These are phyloP conservation scores for Thermochaetoides dissita DNA, from an alignment of 2,329 filamentous ascomycete species.

Conservation along the genomic window DNA sequence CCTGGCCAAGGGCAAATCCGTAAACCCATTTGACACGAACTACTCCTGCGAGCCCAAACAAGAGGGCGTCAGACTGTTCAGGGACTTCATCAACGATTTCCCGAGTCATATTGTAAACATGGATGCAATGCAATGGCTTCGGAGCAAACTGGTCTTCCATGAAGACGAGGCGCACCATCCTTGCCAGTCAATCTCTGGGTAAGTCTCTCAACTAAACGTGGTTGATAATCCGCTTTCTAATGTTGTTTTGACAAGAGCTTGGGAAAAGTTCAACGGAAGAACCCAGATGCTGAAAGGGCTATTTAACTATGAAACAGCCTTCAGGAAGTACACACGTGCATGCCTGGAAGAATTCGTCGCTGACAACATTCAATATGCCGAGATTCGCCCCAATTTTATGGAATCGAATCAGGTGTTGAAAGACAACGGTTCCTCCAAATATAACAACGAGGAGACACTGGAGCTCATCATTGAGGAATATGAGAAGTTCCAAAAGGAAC, in stretches of 20 bases:
- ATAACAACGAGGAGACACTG: constrained; percentile 48
- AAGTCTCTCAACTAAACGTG: no score
- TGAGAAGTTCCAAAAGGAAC: constrained; percentile 27
- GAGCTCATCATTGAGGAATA: constrained; percentile 42
- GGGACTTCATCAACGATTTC: neutral
- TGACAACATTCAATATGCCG: constrained; percentile 57
- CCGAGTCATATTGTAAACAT: no score
- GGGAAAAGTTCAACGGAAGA: constrained; percentile 51
- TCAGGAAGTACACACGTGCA: constrained; percentile 42
- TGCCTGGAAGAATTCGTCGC: constrained; percentile 48
- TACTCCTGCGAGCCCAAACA: constrained; percentile 28
- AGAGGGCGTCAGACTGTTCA: constrained; percentile 26
- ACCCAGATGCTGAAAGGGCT: constrained; percentile 62
- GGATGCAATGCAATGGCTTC: constrained; percentile 34
- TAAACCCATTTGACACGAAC: constrained; percentile 32
- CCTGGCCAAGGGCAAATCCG: constrained; percentile 2
- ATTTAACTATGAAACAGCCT: constrained; percentile 52
- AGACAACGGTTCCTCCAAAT: constrained; percentile 37
- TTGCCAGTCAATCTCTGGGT: no score
- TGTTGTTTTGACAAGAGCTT: constrained; percentile 15
- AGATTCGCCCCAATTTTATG: constrained; percentile 58
- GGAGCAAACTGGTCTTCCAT: constrained; percentile 46
- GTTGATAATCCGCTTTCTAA: no score
- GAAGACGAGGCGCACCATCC: constrained; percentile 43
- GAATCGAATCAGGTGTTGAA: constrained; percentile 45